These are phyloP conservation scores for Arthrobotrys pseudoclavata DNA, from an alignment of 2,329 filamentous ascomycete genomes.

Conservation along the genomic window DNA sequence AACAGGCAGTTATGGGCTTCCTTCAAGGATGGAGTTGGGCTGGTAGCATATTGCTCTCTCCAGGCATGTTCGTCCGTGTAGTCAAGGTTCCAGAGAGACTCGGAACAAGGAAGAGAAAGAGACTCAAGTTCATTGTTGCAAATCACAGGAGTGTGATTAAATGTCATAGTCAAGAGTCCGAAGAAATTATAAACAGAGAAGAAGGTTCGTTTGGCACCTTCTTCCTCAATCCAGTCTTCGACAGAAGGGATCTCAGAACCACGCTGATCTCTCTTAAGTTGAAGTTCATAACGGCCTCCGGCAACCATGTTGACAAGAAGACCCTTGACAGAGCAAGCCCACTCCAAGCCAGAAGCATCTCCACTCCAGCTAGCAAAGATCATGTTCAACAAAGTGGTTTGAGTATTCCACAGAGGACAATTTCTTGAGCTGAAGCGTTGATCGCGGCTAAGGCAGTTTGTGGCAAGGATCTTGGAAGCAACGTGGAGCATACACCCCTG, in stretches of 20 bases:
- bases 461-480: slow-evolving; percentile 95
- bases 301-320: slow-evolving; percentile 98
- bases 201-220: slow-evolving; percentile 95
- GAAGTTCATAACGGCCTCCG: slow-evolving; percentile 95
- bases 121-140: slow-evolving; percentile 98
- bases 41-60: slow-evolving; percentile 80
- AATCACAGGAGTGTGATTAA: slow-evolving; percentile 98
- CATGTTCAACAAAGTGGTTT: slow-evolving; percentile 97
- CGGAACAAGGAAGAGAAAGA: slow-evolving; percentile 89
- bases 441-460: slow-evolving; percentile 97
- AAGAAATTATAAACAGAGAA: slow-evolving; percentile 99
- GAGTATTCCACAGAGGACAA: slow-evolving; percentile 98
- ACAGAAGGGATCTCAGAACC: slow-evolving; percentile 81
- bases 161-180: slow-evolving; percentile 91
- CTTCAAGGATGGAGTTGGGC: slow-evolving; percentile 85
- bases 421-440: slow-evolving; percentile 98
- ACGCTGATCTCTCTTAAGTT: slow-evolving; percentile 89
- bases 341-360: slow-evolving; percentile 95
- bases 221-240: slow-evolving; percentile 94
- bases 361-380: slow-evolving; percentile 99
- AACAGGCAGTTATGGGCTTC: slow-evolving; percentile 95
- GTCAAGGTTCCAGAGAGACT: slow-evolving; percentile 92
- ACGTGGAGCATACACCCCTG: slow-evolving; percentile 96
- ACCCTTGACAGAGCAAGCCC: slow-evolving; percentile 99
- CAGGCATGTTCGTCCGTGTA: slow-evolving; percentile 83